Conservation (phyloP, 1,284 basidiomycete species). For the Naganishia albida region DNA sequence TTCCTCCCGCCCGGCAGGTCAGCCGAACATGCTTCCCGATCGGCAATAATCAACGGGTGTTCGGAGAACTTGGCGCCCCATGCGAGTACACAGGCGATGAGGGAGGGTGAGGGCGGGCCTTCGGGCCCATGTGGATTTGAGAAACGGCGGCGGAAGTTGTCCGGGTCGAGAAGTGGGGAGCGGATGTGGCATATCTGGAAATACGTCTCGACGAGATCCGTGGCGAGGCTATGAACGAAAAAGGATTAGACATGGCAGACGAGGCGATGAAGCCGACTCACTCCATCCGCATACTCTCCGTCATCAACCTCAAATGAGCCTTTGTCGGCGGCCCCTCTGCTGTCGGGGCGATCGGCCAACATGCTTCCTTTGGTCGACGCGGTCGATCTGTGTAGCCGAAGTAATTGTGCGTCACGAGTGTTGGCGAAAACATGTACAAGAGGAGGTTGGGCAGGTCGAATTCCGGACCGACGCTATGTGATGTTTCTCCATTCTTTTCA, state of each 20-base stretch:
- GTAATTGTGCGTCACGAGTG: constrained; percentile 41
- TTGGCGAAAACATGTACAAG: constrained; percentile 49
- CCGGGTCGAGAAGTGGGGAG: constrained; percentile 74
- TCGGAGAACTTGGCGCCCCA: constrained; percentile 92
- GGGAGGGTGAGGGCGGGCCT: constrained; percentile 64
- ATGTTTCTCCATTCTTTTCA: constrained; percentile 1
- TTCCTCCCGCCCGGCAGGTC: constrained; percentile 36
- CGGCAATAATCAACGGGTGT: constrained; percentile 73
- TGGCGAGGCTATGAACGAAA: constrained; percentile 68
- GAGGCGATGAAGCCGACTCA: constrained; percentile 15
- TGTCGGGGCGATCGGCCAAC: constrained; percentile 24
- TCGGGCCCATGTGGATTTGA: constrained; percentile 43
- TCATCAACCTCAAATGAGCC: constrained; percentile 34
- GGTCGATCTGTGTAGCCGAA: constrained; percentile 48
- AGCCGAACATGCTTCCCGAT: constrained; percentile 61
- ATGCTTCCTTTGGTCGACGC: background rate
- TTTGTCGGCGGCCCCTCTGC: constrained; percentile 29
- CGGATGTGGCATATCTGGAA: constrained; percentile 76
- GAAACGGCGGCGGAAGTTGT: constrained; percentile 65
- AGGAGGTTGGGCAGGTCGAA: constrained; percentile 43
- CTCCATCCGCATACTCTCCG: constrained; percentile 33
- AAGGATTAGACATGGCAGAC: background rate
- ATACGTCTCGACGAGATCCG: constrained; percentile 79
- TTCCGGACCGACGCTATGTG: constrained; percentile 7
- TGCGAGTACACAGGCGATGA: constrained; percentile 83